phyloP scores from a whole-genome alignment of 441 rosid species.

The Mallotus repandus region DNA sequence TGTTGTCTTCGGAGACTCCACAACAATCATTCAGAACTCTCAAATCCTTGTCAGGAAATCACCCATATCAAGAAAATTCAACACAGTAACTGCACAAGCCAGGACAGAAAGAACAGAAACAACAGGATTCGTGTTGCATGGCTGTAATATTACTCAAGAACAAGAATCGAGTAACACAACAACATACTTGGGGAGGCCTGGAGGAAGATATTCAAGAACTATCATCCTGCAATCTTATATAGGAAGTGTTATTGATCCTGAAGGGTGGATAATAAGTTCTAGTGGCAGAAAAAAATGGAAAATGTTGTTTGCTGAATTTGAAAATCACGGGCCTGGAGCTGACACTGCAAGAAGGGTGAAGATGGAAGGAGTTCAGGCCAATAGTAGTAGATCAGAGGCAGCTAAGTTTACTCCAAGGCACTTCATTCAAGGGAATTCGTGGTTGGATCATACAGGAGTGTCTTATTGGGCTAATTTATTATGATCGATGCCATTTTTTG shows the following conservation, averaged over 20 bases:
- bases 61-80: not conserved
- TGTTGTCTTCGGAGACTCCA: conserved; percentile 16
- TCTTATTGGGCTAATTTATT: not conserved
- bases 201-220: conserved; percentile 4
- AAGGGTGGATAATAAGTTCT: conserved; percentile 15
- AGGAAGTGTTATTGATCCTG: conserved; percentile 14
- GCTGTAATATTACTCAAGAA: conserved; percentile 8
- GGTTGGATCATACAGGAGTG: conserved; percentile 13
- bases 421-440: conserved; percentile 20
- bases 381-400: conserved; percentile 3
- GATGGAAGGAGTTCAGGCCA: not conserved
- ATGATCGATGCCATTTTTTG: not conserved
- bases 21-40: conserved; percentile 13
- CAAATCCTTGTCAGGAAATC: conserved; percentile 2
- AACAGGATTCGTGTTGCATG: conserved; percentile 18
- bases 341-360: conserved; percentile 6
- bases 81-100: conserved; percentile 13
- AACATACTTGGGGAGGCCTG: conserved; percentile 9
- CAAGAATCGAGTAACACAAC: not conserved
- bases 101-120: conserved; percentile 13
- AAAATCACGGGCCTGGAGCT: conserved; percentile 20
- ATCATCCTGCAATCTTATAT: conserved; percentile 4
- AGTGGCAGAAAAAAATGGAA: not conserved
- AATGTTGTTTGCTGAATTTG: conserved; percentile 8
- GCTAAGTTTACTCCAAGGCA: not conserved